These are phyloP conservation scores for Metschnikowia lunata DNA, from an alignment of 805 yeast species.

Conservation along the genomic window DNA sequence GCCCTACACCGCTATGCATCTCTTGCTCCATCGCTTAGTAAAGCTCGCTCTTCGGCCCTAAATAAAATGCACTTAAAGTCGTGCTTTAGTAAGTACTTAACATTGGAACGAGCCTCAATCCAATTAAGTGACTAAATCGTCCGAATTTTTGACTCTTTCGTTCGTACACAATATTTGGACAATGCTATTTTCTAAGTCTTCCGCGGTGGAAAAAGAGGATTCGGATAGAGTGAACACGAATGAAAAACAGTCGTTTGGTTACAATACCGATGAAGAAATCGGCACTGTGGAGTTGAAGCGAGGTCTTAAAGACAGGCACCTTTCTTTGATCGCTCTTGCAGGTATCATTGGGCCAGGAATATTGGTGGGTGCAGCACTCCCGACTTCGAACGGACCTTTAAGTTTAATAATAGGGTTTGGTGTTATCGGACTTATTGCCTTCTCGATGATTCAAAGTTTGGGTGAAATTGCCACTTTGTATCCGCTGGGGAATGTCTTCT, in stretches of 20 bases:
- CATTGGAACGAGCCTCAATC: too few relatives aligned
- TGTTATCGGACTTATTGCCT: constrained; percentile 48
- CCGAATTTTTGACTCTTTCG: too few relatives aligned
- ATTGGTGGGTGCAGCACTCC: constrained; percentile 50
- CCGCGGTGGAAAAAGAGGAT: background rate
- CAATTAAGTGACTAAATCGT: too few relatives aligned
- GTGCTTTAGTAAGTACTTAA: too few relatives aligned
- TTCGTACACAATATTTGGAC: too few relatives aligned
- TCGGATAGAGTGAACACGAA: constrained; percentile 2
- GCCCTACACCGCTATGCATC: too few relatives aligned
- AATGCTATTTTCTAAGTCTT: constrained; percentile 4
- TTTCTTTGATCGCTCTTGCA: constrained; percentile 49
- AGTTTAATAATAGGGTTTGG: constrained; percentile 50
- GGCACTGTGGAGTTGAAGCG: constrained; percentile 33
- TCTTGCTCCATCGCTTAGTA: too few relatives aligned
- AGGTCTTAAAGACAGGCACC: constrained; percentile 47
- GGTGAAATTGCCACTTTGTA: constrained; percentile 54
- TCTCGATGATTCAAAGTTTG: constrained; percentile 50
- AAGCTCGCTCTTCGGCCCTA: too few relatives aligned
- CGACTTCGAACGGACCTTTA: constrained; percentile 48
- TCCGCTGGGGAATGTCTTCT: constrained; percentile 50
- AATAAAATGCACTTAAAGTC: too few relatives aligned
- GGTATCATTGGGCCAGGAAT: constrained; percentile 62
- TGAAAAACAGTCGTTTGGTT: constrained; percentile 7
- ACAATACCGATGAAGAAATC: constrained; percentile 8